A percentile compares a stretch with the other conserved stretches of the same genome.
phyloP scores from a whole-genome alignment of 1,139 yeast species.

The Casaregolazyma suthepensis region DNA sequence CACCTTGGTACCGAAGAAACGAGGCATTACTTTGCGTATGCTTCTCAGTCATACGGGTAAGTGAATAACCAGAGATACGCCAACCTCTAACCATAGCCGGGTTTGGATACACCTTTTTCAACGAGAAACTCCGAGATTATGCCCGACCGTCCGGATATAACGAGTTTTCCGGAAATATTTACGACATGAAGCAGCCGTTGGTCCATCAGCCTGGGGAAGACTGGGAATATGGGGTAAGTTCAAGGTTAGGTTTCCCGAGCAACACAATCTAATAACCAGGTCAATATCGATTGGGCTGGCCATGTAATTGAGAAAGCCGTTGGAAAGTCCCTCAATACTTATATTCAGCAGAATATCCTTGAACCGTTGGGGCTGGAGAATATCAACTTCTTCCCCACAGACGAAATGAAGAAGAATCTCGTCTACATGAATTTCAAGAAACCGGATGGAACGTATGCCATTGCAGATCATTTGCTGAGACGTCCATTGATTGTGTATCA shows the following conservation, averaged over 20 bases:
- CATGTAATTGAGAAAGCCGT: neutral
- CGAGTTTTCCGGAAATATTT: neutral
- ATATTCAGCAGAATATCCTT: neutral
- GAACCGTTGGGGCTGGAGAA: neutral
- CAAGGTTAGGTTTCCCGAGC: neutral
- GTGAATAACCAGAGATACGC: neutral
- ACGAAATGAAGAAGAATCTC: neutral
- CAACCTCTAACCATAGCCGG: neutral
- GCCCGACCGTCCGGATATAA: neutral
- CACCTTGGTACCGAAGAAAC: slow-evolving; percentile 34
- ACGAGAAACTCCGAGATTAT: neutral
- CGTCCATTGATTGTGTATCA: neutral
- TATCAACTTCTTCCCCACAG: neutral
- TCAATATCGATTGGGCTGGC: neutral
- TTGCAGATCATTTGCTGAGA: neutral
- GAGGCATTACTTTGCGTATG: slow-evolving; percentile 41
- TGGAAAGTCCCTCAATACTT: neutral
- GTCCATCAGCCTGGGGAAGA: neutral
- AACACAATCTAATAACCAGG: neutral
- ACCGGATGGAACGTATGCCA: neutral
- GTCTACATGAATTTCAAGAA: neutral
- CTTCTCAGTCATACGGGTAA: slow-evolving; percentile 43
- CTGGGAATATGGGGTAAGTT: neutral
- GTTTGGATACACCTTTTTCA: neutral
- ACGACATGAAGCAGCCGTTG: neutral